Percentiles rank a stretch among this genome's conserved stretches.
These are phyloP conservation scores for Litsea cubeba DNA, from an alignment of 164 flowering plant species.

Conservation along the genomic window DNA sequence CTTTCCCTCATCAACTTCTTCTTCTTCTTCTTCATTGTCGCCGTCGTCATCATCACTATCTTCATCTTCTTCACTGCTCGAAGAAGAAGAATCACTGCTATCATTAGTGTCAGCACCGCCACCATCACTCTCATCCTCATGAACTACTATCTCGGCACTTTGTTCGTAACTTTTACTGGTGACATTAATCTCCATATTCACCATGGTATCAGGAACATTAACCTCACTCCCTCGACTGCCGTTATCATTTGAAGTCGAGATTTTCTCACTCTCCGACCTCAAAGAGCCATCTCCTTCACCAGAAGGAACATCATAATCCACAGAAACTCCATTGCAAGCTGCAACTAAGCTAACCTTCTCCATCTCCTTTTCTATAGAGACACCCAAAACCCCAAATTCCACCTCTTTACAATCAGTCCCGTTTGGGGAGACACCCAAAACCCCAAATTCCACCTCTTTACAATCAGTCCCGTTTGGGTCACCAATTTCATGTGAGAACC, in stretches of 20 bases:
- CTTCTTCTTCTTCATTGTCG: too few relatives aligned
- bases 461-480: too few relatives aligned
- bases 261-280: not conserved
- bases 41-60: not conserved
- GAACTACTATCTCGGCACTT: constrained; percentile 7
- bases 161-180: not conserved
- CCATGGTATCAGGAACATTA: not conserved
- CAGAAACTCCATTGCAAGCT: too few relatives aligned
- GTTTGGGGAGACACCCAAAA: too few relatives aligned
- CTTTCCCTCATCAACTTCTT: constrained; percentile 1
- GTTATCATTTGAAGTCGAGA: not conserved
- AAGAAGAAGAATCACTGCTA: constrained; percentile 18
- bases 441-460: too few relatives aligned
- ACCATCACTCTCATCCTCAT: not conserved
- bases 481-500: not conserved
- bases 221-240: not conserved
- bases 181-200: not conserved
- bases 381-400: constrained; percentile 7
- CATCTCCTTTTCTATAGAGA: constrained; percentile 38
- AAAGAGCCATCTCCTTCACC: constrained; percentile 4
- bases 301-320: too few relatives aligned
- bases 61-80: constrained; percentile 8
- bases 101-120: not conserved
- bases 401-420: constrained; percentile 9
- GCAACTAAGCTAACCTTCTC: constrained; percentile 50